phyloP scores from a whole-genome alignment of 2,329 filamentous ascomycete species.

The Colletotrichum sp. region DNA sequence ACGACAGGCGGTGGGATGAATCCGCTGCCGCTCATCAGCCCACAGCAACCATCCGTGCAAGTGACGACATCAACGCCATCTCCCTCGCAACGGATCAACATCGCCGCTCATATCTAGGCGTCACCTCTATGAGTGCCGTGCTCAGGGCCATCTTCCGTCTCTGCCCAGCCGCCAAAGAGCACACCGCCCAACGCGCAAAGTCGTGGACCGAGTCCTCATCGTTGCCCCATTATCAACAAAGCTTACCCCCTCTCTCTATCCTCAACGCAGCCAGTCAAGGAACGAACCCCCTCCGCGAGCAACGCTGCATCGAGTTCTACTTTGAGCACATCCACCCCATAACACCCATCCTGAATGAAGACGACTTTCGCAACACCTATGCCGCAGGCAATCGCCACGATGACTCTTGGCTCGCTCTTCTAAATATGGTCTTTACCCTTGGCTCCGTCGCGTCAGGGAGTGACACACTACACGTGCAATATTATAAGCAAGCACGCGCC shows the following conservation, averaged over 20 bases:
- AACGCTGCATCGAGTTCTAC: conserved; percentile 60
- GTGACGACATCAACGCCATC: conserved; percentile 36
- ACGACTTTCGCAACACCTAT: conserved; percentile 47
- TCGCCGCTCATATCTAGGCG: conserved; percentile 65
- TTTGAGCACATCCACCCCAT: conserved; percentile 66
- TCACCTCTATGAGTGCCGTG: conserved; percentile 68
- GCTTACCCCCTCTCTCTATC: conserved; percentile 26
- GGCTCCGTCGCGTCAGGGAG: conserved; percentile 64
- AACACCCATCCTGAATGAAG: conserved; percentile 65
- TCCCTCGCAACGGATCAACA: conserved; percentile 58
- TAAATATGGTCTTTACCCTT: conserved; percentile 68
- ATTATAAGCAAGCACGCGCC: conserved; percentile 59
- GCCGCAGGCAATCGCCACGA: conserved; percentile 53
- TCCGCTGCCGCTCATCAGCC: conserved; percentile 26
- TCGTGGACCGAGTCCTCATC: conserved; percentile 26
- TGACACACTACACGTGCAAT: conserved; percentile 60
- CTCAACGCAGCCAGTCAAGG: conserved; percentile 41
- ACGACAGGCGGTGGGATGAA: conserved; percentile 34
- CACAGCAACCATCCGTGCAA: conserved; percentile 23
- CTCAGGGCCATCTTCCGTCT: conserved; percentile 60
- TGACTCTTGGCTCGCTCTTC: conserved; percentile 62
- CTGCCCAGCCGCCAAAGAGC: conserved; percentile 32
- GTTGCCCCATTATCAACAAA: conserved; percentile 35
- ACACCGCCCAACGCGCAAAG: conserved; percentile 28
- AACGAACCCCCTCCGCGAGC: conserved; percentile 35